Conservation (phyloP, 2,329 filamentous ascomycete genomes). For the Paecilomyces sp. region DNA sequence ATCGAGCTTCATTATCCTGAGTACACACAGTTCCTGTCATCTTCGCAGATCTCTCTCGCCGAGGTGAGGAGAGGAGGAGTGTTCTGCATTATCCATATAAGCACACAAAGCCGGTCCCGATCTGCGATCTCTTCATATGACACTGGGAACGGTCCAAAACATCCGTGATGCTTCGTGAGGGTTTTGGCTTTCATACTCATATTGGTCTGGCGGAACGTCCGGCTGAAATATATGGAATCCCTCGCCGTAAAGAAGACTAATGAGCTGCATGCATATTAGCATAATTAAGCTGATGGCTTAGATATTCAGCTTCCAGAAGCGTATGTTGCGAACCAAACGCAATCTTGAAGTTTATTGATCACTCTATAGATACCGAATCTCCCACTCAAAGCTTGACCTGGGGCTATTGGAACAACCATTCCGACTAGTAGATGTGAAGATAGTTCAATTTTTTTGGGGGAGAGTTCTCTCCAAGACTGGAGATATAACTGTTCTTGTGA, state of each 20-base stretch:
- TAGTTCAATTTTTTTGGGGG: too few species aligned
- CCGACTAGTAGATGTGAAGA: too few species aligned
- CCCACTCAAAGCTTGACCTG: too few species aligned
- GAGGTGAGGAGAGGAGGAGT: neutral
- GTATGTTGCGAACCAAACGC: too few species aligned
- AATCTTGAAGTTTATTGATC: too few species aligned
- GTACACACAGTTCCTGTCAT: neutral
- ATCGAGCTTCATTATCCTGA: neutral
- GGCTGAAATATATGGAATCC: neutral
- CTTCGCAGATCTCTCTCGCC: neutral
- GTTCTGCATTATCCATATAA: too few species aligned
- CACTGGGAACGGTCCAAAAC: neutral
- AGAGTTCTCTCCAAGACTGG: too few species aligned
- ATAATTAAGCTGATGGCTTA: neutral
- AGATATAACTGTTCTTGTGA: too few species aligned
- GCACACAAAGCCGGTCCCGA: neutral
- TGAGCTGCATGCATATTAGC: neutral
- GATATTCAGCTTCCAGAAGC: too few species aligned
- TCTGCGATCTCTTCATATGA: neutral
- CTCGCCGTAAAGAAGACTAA: neutral
- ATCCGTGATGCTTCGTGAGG: neutral
- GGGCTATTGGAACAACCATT: too few species aligned
- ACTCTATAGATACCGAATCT: too few species aligned
- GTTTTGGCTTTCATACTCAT: neutral
- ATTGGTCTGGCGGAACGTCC: neutral